Percentiles rank a stretch among this genome's conserved stretches.
Evolutionary conservation across 352 stramenopile species (phyloP).

Genomic region (Globisporangium sylvaticum): DNA sequence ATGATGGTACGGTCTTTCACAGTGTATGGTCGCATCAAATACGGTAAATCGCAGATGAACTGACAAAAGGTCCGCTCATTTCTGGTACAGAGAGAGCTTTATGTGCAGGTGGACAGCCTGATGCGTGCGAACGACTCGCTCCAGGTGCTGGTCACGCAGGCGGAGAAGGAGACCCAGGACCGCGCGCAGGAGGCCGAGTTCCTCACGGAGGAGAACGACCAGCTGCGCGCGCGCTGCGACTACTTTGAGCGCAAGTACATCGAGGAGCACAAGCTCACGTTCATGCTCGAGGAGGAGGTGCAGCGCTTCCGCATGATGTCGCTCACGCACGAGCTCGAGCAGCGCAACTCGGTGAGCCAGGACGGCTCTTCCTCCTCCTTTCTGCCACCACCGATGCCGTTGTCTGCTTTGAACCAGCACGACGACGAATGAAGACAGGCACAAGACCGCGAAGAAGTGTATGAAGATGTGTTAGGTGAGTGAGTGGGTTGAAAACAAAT

Average conservation of each 20-base stretch:
- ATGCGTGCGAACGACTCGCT: slow-evolving; percentile 63
- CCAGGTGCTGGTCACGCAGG: slow-evolving; percentile 50
- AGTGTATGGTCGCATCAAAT: background rate
- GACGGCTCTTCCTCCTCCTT: background rate
- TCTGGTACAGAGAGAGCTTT: slow-evolving; percentile 44
- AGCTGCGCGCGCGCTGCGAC: slow-evolving; percentile 56
- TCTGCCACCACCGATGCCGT: background rate
- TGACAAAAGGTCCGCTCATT: background rate
- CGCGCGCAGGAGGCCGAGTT: slow-evolving; percentile 66
- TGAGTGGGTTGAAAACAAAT: background rate
- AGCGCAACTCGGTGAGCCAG: slow-evolving; percentile 22
- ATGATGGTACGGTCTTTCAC: slow-evolving; percentile 33
- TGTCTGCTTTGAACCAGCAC: background rate
- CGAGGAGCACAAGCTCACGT: slow-evolving; percentile 58
- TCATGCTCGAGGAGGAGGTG: slow-evolving; percentile 61
- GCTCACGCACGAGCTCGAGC: slow-evolving; percentile 37
- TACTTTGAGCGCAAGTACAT: slow-evolving; percentile 65
- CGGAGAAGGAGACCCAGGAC: slow-evolving; percentile 60
- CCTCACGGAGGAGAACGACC: slow-evolving; percentile 76
- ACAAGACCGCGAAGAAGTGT: background rate
- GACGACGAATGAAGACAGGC: background rate
- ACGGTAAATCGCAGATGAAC: background rate
- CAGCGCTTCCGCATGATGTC: slow-evolving; percentile 50
- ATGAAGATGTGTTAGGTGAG: background rate
- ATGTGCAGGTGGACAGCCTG: slow-evolving; percentile 53